Conservation (phyloP, 73 alveolate genomes). For the Halteria grandinella region DNA sequence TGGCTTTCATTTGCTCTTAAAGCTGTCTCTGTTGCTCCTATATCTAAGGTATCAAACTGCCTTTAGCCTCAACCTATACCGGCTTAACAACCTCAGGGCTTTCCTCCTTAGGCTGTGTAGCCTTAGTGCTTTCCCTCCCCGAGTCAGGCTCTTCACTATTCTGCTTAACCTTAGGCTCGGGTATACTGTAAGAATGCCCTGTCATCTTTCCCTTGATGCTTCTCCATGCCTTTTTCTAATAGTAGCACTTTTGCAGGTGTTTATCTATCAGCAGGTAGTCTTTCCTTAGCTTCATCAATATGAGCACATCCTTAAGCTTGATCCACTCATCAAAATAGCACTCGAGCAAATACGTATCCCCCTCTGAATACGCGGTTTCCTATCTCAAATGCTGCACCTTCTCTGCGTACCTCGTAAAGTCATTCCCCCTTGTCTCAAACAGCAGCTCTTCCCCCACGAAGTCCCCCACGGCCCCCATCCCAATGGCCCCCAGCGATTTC, state of each 20-base stretch:
- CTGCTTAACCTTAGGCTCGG: too few species aligned
- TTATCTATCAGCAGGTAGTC: slow-evolving; percentile 35
- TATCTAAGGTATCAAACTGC: too few species aligned
- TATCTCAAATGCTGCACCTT: slow-evolving; percentile 1
- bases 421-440: slow-evolving; percentile 11
- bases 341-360: slow-evolving; percentile 44
- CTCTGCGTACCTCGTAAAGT: too few species aligned
- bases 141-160: too few species aligned
- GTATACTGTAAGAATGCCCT: too few species aligned
- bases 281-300: slow-evolving; percentile 23
- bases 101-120: too few species aligned
- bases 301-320: slow-evolving; percentile 6
- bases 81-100: too few species aligned
- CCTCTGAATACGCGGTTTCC: slow-evolving; percentile 57
- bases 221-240: slow-evolving; percentile 43
- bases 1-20: too few species aligned
- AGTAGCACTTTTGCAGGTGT: slow-evolving; percentile 3
- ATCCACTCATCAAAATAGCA: slow-evolving; percentile 17
- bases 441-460: slow-evolving; percentile 62
- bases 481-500: slow-evolving; percentile 63
- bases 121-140: too few species aligned
- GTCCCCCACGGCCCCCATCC: slow-evolving; percentile 63
- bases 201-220: slow-evolving; percentile 19
- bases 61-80: too few species aligned
- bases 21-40: too few species aligned